Conservation (phyloP, 352 stramenopile species). For the Phytophthora cajani region DNA sequence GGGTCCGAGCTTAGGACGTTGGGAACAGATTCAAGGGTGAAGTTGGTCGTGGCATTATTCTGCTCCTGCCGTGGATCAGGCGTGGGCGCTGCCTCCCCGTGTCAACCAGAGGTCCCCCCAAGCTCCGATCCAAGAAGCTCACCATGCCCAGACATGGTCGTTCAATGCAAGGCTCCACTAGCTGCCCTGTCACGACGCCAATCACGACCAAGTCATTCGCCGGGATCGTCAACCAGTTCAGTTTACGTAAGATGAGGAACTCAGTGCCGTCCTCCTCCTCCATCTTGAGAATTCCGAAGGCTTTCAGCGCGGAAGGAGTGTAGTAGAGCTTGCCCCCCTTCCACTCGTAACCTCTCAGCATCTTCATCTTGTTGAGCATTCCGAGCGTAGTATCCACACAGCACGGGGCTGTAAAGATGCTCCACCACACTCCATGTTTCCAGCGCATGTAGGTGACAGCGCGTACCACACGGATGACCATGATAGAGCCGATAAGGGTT, state of each 20-base stretch:
- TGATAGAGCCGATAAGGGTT: not conserved
- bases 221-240: constrained; percentile 16
- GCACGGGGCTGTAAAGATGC: not conserved
- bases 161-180: constrained; percentile 9
- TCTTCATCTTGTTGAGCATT: not conserved
- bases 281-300: not conserved
- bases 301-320: not conserved
- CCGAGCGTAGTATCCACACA: constrained; percentile 2
- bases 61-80: constrained; percentile 25
- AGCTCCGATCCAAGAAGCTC: constrained; percentile 2
- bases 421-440: not conserved
- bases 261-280: constrained; percentile 7
- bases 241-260: constrained; percentile 16
- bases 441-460: not conserved
- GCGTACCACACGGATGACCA: not conserved
- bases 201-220: constrained; percentile 1
- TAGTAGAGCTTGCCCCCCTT: constrained; percentile 2
- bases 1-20: not conserved
- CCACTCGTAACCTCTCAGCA: not conserved
- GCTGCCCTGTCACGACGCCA: not conserved
- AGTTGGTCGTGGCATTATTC: constrained; percentile 3
- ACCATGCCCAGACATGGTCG: not conserved
- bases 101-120: constrained; percentile 12
- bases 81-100: constrained; percentile 16
- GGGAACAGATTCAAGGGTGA: constrained; percentile 7